Evolutionary conservation across 2,329 filamentous ascomycete species (phyloP).

Genomic region (Didymella arachidicola): DNA sequence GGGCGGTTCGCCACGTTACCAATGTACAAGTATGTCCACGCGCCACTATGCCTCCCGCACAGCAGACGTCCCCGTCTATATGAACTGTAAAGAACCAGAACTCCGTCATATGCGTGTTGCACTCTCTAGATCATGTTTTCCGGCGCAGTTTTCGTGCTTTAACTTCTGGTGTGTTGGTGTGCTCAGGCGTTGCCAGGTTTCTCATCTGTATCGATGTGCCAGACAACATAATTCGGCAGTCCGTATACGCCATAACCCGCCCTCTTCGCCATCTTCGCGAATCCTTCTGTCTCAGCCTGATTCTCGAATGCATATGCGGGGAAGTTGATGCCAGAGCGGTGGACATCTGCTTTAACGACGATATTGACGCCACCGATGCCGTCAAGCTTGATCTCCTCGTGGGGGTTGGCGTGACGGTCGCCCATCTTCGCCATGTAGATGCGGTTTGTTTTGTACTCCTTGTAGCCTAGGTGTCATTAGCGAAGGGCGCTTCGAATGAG

Average conservation of each 20-base stretch:
- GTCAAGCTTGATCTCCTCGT: constrained; percentile 90
- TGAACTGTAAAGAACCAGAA: constrained; percentile 6
- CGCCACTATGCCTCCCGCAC: background rate
- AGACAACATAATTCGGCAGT: constrained; percentile 96
- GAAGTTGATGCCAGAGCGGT: constrained; percentile 97
- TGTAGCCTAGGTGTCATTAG: constrained; percentile 72
- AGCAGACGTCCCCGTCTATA: constrained; percentile 2
- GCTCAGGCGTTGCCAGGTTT: constrained; percentile 76
- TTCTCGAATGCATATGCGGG: constrained; percentile 97
- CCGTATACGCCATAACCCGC: constrained; percentile 93
- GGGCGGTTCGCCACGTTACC: background rate
- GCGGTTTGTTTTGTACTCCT: constrained; percentile 88
- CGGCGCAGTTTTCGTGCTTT: no score
- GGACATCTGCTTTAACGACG: constrained; percentile 95
- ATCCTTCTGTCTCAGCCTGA: constrained; percentile 97
- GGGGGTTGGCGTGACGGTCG: constrained; percentile 90
- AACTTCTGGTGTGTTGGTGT: background rate
- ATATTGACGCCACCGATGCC: constrained; percentile 98
- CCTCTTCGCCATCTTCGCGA: constrained; percentile 97
- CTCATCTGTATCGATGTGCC: constrained; percentile 97
- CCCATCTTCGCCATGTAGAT: constrained; percentile 91
- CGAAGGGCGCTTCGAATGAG: background rate
- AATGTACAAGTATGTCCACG: constrained; percentile 10
- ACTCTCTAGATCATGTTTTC: background rate
- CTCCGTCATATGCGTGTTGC: constrained; percentile 16